A percentile compares a stretch with the other conserved stretches of the same genome.
These are phyloP conservation scores for Isoetes taiwanensis DNA, from an alignment of 75 land plant genomes.

Conservation along the genomic window DNA sequence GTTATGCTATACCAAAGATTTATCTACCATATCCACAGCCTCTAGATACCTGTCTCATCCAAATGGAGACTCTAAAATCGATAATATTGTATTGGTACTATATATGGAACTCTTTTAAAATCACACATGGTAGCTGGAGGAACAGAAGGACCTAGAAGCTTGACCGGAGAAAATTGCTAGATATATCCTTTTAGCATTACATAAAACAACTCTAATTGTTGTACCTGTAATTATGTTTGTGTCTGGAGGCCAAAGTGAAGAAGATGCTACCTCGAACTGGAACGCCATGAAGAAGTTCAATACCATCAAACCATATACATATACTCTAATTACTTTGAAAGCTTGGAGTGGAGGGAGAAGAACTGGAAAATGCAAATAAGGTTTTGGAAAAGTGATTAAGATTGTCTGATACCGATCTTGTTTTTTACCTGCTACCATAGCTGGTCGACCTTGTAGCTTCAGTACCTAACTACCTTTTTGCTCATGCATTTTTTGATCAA, in stretches of 20 bases:
- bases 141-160: background rate
- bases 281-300: conserved; percentile 60
- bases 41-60: no score
- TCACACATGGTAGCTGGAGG: conserved; percentile 1
- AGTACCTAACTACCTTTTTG: no score
- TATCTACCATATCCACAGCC: no score
- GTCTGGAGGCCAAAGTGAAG: conserved; percentile 58
- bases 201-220: background rate
- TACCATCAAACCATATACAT: conserved; percentile 1
- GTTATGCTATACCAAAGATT: no score
- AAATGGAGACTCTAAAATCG: no score
- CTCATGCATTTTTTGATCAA: no score
- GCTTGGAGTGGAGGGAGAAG: conserved; percentile 3
- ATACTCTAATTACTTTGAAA: background rate
- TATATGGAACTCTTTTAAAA: background rate
- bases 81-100: no score
- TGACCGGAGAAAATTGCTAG: background rate
- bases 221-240: conserved; percentile 31
- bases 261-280: conserved; percentile 45
- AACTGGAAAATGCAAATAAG: no score
- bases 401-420: no score
- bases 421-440: no score
- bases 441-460: no score
- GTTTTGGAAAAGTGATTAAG: no score
- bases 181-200: background rate